Evolutionary conservation across 1,284 basidiomycete species (phyloP).

Genomic region (Coniophora puteana): DNA sequence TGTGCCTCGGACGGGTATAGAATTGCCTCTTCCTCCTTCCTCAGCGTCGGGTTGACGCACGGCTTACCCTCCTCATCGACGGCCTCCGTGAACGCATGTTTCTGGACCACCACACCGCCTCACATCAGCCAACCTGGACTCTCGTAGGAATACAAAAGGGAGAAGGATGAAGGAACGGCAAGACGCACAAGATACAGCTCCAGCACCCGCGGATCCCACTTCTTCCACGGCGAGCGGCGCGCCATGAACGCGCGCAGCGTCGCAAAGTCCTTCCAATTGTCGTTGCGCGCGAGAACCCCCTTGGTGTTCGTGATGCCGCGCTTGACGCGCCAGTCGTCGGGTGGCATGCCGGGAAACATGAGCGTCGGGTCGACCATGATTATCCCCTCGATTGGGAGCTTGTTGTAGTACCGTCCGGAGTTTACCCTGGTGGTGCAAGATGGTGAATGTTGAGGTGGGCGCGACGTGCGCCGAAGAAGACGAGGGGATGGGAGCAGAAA

Average conservation of each 20-base stretch:
- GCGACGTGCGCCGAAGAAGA: too few relatives aligned
- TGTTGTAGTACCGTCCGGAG: neutral
- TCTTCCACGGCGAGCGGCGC: neutral
- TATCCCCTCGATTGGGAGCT: neutral
- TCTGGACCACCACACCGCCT: neutral
- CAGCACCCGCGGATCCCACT: constrained; percentile 1
- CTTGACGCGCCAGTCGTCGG: neutral
- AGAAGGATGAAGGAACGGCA: neutral
- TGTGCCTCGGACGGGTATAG: neutral
- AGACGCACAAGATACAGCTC: neutral
- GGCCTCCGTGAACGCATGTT: constrained; percentile 1
- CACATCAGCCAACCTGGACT: neutral
- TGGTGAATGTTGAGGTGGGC: neutral
- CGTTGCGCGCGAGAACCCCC: neutral
- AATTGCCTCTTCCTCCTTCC: constrained; percentile 1
- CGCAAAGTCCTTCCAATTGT: neutral
- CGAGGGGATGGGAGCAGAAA: too few relatives aligned
- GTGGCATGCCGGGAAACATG: neutral
- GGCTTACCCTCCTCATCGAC: neutral
- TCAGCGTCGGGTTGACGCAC: neutral
- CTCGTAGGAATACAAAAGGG: neutral
- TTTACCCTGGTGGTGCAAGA: neutral
- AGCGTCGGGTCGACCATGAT: constrained; percentile 1
- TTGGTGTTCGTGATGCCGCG: neutral
- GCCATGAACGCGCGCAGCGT: neutral